Base-by-base conservation (phyloP, 2,329 filamentous ascomycete genomes). In the Penicillium sp. region DNA sequence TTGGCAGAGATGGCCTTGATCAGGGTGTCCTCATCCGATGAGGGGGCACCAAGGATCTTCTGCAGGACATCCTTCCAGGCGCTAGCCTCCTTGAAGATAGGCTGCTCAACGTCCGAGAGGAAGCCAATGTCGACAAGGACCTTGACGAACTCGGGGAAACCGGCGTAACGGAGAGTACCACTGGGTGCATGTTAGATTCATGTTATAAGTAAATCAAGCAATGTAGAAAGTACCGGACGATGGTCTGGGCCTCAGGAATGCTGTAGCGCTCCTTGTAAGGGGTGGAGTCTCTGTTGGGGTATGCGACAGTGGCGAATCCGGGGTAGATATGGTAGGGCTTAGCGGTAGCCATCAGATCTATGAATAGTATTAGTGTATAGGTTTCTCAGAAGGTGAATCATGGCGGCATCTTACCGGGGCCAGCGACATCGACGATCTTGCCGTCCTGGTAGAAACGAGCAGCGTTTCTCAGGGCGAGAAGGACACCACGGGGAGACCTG, bases 251-350 rank as follows among this genome's bases (percentile, higher is more conserved):
- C 78, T 97, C 93, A 45, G 92, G 91, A 68, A 97, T 97, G 74
- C 84, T 77, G 83, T 97, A 97, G 57, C 90, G 85, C 80, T 96
- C 87, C 69, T 85, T 87, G 84, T 94, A 97, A 7, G 84, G 81
- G 13, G 90, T 94, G 17, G 87, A 92, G 76, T 97, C 92, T 63
- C 92, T 83, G 84, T 97, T 97, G 51, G 89, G 89, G 77, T 97
- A 97, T 34, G 88, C 91, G 62, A 97, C 91, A 65, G 96, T 93
- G 45, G 88, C 87, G 72, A 86, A 97, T n/a, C 52, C 90, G 29
- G 89, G 89, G 79, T 91, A 95, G 79, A 93, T 94, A 75, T 83
- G 85, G 82, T 96, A 96, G 43, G 91, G 90, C 81, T 95, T 93
- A 33, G 92, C 91, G 43, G 83, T 84, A 55, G 78, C 86, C 93